phyloP scores from a whole-genome alignment of 2,329 filamentous ascomycete species.

The Botrytis cinerea region DNA sequence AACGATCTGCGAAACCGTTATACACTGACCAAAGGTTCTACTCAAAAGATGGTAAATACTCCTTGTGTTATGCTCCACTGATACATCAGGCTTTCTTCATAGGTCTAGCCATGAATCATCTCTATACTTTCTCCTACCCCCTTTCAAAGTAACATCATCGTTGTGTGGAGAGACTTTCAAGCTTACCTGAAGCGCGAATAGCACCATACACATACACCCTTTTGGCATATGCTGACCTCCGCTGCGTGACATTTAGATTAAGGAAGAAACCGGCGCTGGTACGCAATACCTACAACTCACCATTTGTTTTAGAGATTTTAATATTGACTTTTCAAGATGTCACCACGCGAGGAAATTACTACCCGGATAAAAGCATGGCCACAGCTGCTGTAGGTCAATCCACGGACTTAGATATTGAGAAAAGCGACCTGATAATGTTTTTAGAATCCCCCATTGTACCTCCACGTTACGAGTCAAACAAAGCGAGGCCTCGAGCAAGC shows the following conservation, averaged over 20 bases:
- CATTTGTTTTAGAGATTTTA: slow-evolving; percentile 44
- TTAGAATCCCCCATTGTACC: slow-evolving; percentile 88
- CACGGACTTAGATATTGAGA: neutral
- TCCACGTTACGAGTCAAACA: slow-evolving; percentile 90
- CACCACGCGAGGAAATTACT: slow-evolving; percentile 94
- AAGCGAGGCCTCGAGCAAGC: slow-evolving; percentile 92
- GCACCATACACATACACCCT: slow-evolving; percentile 61
- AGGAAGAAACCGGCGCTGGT: slow-evolving; percentile 99
- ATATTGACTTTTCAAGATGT: slow-evolving; percentile 82
- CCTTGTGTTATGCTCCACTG: slow-evolving; percentile 67
- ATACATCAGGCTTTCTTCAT: slow-evolving; percentile 53
- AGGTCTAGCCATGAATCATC: slow-evolving; percentile 40
- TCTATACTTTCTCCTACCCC: slow-evolving; percentile 39
- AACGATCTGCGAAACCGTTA: slow-evolving; percentile 97
- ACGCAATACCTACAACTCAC: slow-evolving; percentile 63
- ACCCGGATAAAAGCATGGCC: slow-evolving; percentile 96
- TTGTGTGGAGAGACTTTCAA: slow-evolving; percentile 61
- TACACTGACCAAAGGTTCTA: slow-evolving; percentile 92
- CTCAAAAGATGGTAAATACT: slow-evolving; percentile 99
- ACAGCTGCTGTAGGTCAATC: slow-evolving; percentile 74
- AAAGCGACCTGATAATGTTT: slow-evolving; percentile 29
- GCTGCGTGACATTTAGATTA: slow-evolving; percentile 91
- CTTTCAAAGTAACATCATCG: slow-evolving; percentile 37
- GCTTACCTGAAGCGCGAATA: slow-evolving; percentile 70
- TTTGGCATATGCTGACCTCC: slow-evolving; percentile 93